phyloP scores from a whole-genome alignment of 2,329 filamentous ascomycete species.

The Corniculantispora saksenae region DNA sequence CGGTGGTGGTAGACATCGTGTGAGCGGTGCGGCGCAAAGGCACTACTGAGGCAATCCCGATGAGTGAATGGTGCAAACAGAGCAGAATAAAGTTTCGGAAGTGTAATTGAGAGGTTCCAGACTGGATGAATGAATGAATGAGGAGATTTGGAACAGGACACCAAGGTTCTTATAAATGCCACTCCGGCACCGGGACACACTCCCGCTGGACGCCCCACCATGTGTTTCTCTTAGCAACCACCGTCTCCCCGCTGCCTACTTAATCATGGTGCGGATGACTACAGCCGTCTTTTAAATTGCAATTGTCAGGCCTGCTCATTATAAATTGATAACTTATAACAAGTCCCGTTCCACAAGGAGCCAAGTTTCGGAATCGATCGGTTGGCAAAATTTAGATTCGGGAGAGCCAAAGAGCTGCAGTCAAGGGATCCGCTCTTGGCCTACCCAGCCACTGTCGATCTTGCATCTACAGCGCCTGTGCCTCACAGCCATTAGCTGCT shows the following conservation, averaged over 20 bases:
- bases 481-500: too few relatives aligned
- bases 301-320: neutral
- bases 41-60: neutral
- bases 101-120: neutral
- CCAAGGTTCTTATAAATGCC: constrained; percentile 9
- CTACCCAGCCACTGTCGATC: too few relatives aligned
- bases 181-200: neutral
- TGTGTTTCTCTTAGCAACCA: neutral
- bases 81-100: neutral
- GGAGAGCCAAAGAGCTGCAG: too few relatives aligned
- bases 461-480: too few relatives aligned
- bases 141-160: constrained; percentile 8
- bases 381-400: too few relatives aligned
- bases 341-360: neutral
- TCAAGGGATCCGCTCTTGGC: too few relatives aligned
- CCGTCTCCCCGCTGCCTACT: neutral
- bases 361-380: too few relatives aligned
- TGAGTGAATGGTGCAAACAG: neutral
- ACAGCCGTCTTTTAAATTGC: neutral
- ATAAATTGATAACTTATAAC: neutral
- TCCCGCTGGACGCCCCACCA: constrained; percentile 4
- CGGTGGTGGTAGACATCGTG: constrained; percentile 10
- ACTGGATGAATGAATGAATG: neutral
- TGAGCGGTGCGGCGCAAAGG: neutral
- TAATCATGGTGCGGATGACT: neutral